Base-by-base conservation (phyloP, 805 yeast species). In the Ogataea corticis region DNA sequence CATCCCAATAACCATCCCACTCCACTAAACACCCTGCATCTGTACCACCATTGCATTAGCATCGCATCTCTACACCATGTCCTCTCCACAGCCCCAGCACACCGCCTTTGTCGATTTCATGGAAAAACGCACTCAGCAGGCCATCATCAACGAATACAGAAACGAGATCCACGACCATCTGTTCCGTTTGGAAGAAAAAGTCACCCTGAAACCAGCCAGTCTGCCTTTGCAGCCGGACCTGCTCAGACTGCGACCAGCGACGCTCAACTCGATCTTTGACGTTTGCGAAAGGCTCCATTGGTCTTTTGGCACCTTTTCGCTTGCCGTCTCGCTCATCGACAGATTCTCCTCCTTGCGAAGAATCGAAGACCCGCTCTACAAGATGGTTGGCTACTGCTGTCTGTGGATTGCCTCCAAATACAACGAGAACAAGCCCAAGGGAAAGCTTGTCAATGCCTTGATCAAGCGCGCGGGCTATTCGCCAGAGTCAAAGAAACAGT, bases 371-470 rank as follows among this genome's bases (percentile, higher is more conserved):
- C 55, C 54, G 15, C 69, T 70, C 46, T 69, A 63, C 43, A 66
- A 69, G 44, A 56, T 72, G 45, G 59, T 70, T 16, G 74, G 74
- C 27, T 63, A 72, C 48, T 69, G 75, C 37, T 72, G 77, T 54
- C 55, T 73, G 5, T 73, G 77, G 78, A 71, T 71, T 17, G 68
- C 76, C 13, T 66, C 73, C 29, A 73, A 73, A 53, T 68, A 61
- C 44, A 59, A 61, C 56, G 83, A 79, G 56, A 69, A 74, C 50
- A 79, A 79, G 65, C 76, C 77, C 53, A 80, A 80, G 58, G 77
- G 82, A 32, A 63, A 64, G 45, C 46, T 65, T 13, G 39, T 57
- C 19, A 59, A 62, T 39, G 66, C 66, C 28, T 50, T 65, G 14
- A 42, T 63, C 35, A 58, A 55, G 37, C 47, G 65, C 34, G 62